phyloP scores from a whole-genome alignment of 2,329 filamentous ascomycete species.

The Phyllosticta citriasiana region DNA sequence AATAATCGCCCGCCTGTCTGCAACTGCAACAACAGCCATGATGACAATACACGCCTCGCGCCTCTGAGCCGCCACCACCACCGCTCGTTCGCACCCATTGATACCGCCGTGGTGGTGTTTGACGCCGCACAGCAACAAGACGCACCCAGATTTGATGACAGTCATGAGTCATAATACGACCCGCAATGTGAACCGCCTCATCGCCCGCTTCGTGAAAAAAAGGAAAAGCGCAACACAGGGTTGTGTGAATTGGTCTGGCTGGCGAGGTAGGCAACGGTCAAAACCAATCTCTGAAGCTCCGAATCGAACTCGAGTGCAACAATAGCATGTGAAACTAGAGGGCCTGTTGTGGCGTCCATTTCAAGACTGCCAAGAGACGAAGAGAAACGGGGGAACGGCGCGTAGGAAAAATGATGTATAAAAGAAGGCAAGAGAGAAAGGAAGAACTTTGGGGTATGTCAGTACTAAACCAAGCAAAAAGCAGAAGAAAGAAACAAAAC shows the following conservation, averaged over 20 bases:
- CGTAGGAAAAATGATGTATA: not conserved
- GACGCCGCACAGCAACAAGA: too few species aligned
- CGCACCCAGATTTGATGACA: too few species aligned
- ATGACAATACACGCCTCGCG: too few species aligned
- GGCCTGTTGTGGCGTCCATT: not conserved
- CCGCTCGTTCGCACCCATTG: too few species aligned
- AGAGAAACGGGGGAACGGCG: not conserved
- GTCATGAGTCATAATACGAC: too few species aligned
- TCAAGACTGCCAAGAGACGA: not conserved
- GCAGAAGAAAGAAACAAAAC: slow-evolving; percentile 2
- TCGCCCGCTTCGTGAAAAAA: not conserved
- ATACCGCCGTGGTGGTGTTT: too few species aligned
- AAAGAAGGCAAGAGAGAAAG: not conserved
- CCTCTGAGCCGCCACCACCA: too few species aligned
- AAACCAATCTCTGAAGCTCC: not conserved
- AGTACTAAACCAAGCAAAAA: not conserved
- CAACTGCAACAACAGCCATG: too few species aligned
- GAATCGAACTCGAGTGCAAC: not conserved
- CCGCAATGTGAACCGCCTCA: too few species aligned
- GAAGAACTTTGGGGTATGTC: slow-evolving; percentile 9
- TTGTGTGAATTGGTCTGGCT: not conserved
- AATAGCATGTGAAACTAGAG: not conserved
- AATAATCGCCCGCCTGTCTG: too few species aligned
- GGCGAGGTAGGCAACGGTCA: not conserved
- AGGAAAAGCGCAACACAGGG: not conserved